These are phyloP conservation scores for Ottelia alismoides DNA, from an alignment of 106 monocot species.

Conservation along the genomic window DNA sequence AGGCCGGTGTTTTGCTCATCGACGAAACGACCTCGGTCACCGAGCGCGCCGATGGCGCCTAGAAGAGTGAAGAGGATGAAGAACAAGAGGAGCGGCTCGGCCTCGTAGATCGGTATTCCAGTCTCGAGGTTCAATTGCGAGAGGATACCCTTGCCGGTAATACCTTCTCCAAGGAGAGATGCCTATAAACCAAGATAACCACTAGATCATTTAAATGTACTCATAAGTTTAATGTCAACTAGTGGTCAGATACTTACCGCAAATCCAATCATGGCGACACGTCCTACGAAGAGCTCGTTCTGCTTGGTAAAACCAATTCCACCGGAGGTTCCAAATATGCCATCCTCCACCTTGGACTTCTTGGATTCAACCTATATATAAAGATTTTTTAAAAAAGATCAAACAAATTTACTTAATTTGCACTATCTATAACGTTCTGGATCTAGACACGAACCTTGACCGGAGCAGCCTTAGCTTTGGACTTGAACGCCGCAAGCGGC, in stretches of 20 bases:
- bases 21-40: conserved; percentile 72
- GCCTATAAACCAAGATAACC: too few species aligned
- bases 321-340: conserved; percentile 93
- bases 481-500: conserved; percentile 50
- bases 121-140: conserved; percentile 90
- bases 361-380: conserved; percentile 25
- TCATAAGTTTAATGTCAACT: too few species aligned
- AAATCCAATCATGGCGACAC: conserved; percentile 97
- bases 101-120: conserved; percentile 95
- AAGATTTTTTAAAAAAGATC: too few species aligned
- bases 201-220: too few species aligned
- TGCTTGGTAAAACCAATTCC: conserved; percentile 95
- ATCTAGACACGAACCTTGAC: too few species aligned
- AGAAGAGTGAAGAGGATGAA: conserved; percentile 99
- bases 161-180: conserved; percentile 74
- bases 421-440: too few species aligned
- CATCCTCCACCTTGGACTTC: conserved; percentile 74
- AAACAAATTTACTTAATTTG: too few species aligned
- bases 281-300: conserved; percentile 94
- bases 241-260: conserved; percentile 74
- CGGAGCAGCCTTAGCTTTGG: conserved; percentile 45
- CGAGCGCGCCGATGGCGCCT: conserved; percentile 95
- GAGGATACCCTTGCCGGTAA: conserved; percentile 93
- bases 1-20: conserved; percentile 72
- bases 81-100: conserved; percentile 93